Evolutionary conservation across 768 basidiomycete species (phyloP), one percentile per base, ranked within the genome.

Genomic region (Pleurotus salmoneostramineus): DNA sequence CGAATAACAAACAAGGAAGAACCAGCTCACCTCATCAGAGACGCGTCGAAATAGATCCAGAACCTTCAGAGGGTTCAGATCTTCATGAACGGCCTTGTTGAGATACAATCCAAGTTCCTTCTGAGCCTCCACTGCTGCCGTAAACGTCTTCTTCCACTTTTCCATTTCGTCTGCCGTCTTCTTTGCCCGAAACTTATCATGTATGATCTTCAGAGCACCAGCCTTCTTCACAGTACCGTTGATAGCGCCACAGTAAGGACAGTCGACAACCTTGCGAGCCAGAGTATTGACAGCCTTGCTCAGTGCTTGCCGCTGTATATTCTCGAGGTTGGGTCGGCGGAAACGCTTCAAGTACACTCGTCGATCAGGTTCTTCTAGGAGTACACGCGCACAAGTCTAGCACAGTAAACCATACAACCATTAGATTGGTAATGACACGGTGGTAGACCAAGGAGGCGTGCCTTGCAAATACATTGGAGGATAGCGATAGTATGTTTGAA

Each of bases 201-300:
- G 97, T 50, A 95, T 91, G 67, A 99, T 98, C 72, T 93, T 96
- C 66, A 99, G 75, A 0, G 93, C 88, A 6, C 95, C 94, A 2
- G 84, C 91, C 72, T 98, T 98, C 74, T 99, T 99, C 54, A 99
- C 95, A 0, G 91, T 84, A 31, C 97, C 97, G 69, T 99, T 99
- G 1, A 89, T 90, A 3, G 93, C 85, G 36, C 91, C 85, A 70
- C 97, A 99, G 68, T 98, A 90, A 0, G 93, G 93, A 64, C 97
- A 99, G 63, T 93, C 88, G 32, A 92, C 83, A 36, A 89, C 85
- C 74, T 98, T 98, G 60, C 95, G 89, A 21, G 95, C 93, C 67
- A 83, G 78, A 0, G 86, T 75, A 62, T 97, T 92, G 55, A 99
- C 91, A 7, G 88, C 81, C 69, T 98, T 98, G 57, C 83, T 84